Conservation (phyloP, 768 basidiomycete genomes). For the Fomitopsis serialis region DNA sequence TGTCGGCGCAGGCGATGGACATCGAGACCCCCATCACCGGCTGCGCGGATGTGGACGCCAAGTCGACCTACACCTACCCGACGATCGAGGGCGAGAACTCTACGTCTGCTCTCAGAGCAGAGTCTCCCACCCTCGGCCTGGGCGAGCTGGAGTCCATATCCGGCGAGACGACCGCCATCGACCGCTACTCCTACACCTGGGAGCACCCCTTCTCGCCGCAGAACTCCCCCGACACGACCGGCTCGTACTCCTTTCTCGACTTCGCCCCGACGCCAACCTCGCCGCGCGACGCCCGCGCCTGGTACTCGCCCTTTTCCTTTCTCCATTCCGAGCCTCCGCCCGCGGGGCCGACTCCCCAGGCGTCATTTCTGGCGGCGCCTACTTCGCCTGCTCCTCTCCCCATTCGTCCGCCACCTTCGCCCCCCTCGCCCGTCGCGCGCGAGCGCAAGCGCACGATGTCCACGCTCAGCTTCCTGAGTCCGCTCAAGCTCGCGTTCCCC, state of each 20-base stretch:
- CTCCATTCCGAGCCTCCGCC: constrained; percentile 12
- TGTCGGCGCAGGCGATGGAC: constrained; percentile 13
- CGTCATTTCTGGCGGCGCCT: constrained; percentile 6
- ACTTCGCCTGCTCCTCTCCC: constrained; percentile 12
- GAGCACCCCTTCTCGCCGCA: background rate
- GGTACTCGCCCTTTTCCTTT: constrained; percentile 8
- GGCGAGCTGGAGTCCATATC: constrained; percentile 8
- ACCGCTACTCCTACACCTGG: background rate
- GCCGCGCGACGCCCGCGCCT: background rate
- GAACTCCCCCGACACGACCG: constrained; percentile 8
- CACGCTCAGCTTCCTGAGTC: constrained; percentile 23
- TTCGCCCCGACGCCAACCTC: background rate
- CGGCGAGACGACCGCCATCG: background rate
- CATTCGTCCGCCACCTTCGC: constrained; percentile 8
- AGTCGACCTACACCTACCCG: constrained; percentile 14
- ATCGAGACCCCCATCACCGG: constrained; percentile 16
- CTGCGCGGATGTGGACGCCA: constrained; percentile 16
- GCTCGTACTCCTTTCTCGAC: constrained; percentile 9
- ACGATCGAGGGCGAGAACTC: constrained; percentile 15
- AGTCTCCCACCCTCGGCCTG: constrained; percentile 22
- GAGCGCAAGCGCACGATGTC: constrained; percentile 20
- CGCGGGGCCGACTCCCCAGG: constrained; percentile 9
- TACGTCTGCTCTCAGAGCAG: constrained; percentile 16
- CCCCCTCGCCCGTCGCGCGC: constrained; percentile 3
- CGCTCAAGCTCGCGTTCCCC: constrained; percentile 27